A percentile compares a stretch with the other conserved stretches of the same genome.
These are phyloP conservation scores for Pterocarpus santalinus DNA, from an alignment of 306 rosid genomes.

Conservation along the genomic window DNA sequence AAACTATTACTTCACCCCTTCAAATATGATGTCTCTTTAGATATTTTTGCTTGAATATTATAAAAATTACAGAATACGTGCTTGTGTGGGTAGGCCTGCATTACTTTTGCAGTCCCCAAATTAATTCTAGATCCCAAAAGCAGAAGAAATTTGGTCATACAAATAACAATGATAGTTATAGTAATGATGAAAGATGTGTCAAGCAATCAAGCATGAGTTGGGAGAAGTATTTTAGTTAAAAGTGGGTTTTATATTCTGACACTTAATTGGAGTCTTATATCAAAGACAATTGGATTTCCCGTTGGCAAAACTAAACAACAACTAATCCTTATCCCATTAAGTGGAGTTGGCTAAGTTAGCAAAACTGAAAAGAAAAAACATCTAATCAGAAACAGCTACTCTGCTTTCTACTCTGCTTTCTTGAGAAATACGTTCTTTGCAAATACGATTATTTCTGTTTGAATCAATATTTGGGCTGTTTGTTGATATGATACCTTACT, in stretches of 20 bases:
- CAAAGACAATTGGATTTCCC: too few relatives aligned
- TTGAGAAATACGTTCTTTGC: not conserved
- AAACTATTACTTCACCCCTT: too few relatives aligned
- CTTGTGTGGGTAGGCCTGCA: not conserved
- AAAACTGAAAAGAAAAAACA: not conserved
- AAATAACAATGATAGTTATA: not conserved
- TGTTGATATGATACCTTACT: constrained; percentile 33
- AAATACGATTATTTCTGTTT: constrained; percentile 15
- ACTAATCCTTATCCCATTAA: not conserved
- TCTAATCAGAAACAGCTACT: not conserved
- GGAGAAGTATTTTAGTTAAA: too few relatives aligned
- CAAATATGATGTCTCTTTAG: too few relatives aligned
- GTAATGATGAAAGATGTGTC: not conserved
- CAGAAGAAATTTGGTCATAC: not conserved
- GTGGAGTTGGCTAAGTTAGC: not conserved
- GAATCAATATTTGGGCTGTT: not conserved
- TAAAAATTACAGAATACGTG: not conserved
- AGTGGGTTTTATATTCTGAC: not conserved
- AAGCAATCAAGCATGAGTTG: too few relatives aligned
- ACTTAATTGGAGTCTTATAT: not conserved
- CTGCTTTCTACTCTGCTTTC: not conserved
- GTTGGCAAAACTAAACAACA: not conserved
- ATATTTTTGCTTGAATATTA: too few relatives aligned
- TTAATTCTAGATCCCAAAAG: not conserved
- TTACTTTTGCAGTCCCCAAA: not conserved